A percentile compares a stretch with the other conserved stretches of the same genome.
phyloP scores from a whole-genome alignment of 345 rosid genomes.

The Acer campestre region DNA sequence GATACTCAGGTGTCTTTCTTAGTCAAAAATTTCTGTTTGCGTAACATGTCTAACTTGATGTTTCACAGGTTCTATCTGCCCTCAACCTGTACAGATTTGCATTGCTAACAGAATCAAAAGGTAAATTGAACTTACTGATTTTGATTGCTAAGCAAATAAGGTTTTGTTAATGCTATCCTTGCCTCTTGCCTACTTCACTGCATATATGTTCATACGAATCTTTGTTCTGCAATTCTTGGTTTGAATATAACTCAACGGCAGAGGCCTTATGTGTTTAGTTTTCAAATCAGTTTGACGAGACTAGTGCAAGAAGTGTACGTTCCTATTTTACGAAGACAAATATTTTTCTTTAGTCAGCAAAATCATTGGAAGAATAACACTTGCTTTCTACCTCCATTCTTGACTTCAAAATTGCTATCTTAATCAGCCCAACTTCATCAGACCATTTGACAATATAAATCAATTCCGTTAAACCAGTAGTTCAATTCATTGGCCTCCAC shows the following conservation, averaged over 20 bases:
- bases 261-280: not conserved
- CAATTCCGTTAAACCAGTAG: not conserved
- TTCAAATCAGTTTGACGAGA: not conserved
- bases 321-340: not conserved
- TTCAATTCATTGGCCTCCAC: not conserved
- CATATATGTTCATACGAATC: not conserved
- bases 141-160: conserved; percentile 8
- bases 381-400: not conserved
- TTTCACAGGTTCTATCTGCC: conserved; percentile 73
- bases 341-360: not conserved
- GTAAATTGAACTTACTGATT: conserved; percentile 36
- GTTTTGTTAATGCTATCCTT: not conserved
- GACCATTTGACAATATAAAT: not conserved
- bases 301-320: not conserved
- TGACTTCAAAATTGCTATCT: not conserved
- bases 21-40: not conserved
- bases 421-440: not conserved
- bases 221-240: not conserved
- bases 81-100: conserved; percentile 84
- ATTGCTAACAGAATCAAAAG: conserved; percentile 60
- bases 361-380: not conserved
- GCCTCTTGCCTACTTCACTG: not conserved
- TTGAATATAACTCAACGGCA: not conserved
- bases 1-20: not conserved
- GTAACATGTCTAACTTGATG: conserved; percentile 17